Conservation (phyloP, 768 basidiomycete species). For the Lentinula guzmanii region DNA sequence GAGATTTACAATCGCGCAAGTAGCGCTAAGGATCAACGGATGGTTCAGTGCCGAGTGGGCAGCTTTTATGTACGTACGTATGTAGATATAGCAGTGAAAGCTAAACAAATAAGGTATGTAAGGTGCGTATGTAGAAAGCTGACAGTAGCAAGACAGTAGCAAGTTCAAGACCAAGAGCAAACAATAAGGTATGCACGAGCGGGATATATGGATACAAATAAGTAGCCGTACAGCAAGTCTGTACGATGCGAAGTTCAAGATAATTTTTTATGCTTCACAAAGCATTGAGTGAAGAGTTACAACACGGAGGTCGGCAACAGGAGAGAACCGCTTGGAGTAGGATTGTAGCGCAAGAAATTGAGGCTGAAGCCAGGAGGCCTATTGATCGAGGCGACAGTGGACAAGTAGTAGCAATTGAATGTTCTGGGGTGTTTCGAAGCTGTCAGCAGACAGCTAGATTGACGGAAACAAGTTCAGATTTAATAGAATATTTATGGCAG, state of each 20-base stretch:
- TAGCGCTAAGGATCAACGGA: no score
- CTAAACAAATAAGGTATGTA: neutral
- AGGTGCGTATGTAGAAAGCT: neutral
- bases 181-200: neutral
- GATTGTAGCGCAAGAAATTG: no score
- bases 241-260: neutral
- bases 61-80: neutral
- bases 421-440: neutral
- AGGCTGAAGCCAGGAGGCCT: neutral
- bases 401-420: neutral
- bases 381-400: neutral
- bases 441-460: neutral
- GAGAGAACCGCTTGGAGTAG: no score
- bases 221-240: neutral
- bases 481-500: no score
- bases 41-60: neutral
- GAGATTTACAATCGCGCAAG: no score
- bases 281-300: neutral
- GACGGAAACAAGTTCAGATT: neutral
- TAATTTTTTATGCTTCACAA: neutral
- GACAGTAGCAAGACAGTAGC: neutral
- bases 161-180: neutral
- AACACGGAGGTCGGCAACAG: neutral
- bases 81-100: neutral
- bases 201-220: slow-evolving; percentile 2